A percentile compares a stretch with the other conserved stretches of the same genome.
Conservation (phyloP, 768 basidiomycete species). For the Boletus vermiculosoides region DNA sequence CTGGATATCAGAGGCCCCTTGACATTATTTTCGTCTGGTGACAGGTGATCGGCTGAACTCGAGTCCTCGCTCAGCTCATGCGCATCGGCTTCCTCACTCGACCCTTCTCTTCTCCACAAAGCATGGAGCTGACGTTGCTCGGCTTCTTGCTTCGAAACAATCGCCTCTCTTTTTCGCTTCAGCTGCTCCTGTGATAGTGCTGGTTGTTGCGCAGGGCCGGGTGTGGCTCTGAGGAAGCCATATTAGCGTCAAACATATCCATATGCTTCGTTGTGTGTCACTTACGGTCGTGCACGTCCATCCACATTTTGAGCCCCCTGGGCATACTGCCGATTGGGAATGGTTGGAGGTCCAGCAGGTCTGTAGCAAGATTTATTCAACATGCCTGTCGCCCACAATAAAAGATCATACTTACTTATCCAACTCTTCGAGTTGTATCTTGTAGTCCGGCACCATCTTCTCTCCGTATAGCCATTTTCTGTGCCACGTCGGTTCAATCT, state of each 20-base stretch:
- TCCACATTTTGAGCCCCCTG: background rate
- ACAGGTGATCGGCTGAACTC: background rate
- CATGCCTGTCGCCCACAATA: background rate
- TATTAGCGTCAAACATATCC: background rate
- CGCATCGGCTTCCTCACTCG: background rate
- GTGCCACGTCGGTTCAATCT: constrained; percentile 24
- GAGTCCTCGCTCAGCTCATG: background rate
- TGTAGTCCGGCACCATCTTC: background rate
- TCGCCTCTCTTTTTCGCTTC: constrained; percentile 9
- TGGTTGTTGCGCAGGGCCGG: background rate
- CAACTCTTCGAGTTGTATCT: background rate
- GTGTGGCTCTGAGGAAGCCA: background rate
- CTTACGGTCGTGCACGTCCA: constrained; percentile 5
- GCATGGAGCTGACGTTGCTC: constrained; percentile 14
- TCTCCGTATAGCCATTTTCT: constrained; percentile 27
- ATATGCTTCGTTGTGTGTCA: background rate
- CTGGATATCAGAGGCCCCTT: background rate
- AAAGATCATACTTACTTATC: constrained; percentile 4
- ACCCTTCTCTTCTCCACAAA: background rate
- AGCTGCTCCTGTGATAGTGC: constrained; percentile 1
- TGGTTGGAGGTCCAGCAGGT: constrained; percentile 10
- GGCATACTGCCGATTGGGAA: background rate
- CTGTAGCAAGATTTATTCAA: background rate
- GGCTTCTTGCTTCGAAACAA: constrained; percentile 12
- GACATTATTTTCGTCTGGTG: background rate